phyloP scores from a whole-genome alignment of 192 early-diverging fungal species.

The Allomyces javanicus region DNA sequence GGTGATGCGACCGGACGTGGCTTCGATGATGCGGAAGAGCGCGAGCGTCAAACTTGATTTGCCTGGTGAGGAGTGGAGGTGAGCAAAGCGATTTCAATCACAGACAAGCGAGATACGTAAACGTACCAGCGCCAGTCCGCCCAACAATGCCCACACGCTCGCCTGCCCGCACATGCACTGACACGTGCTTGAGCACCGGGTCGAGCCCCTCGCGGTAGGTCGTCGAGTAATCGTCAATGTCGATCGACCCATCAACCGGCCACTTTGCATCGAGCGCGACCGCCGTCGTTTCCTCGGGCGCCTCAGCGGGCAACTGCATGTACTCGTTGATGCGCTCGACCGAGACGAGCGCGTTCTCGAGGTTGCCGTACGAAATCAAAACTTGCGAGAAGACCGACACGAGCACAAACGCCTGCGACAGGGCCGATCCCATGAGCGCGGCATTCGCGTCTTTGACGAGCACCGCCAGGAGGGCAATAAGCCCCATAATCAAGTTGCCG shows the following conservation, averaged over 20 bases:
- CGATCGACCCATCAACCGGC: constrained; percentile 18
- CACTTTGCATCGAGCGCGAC: constrained; percentile 6
- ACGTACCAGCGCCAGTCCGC: constrained; percentile 4
- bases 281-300: background rate
- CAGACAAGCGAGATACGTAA: background rate
- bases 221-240: constrained; percentile 16
- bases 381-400: constrained; percentile 59
- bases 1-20: constrained; percentile 14
- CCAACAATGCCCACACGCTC: constrained; percentile 39
- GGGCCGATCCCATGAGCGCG: constrained; percentile 65
- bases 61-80: background rate
- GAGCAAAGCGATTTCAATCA: background rate
- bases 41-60: constrained; percentile 6
- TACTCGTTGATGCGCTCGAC: constrained; percentile 83
- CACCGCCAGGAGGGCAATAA: background rate
- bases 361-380: constrained; percentile 54
- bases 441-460: constrained; percentile 19
- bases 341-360: constrained; percentile 73
- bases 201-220: constrained; percentile 17
- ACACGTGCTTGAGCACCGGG: constrained; percentile 19
- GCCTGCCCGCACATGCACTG: background rate
- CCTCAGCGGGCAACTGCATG: constrained; percentile 59
- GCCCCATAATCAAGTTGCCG: constrained; percentile 25
- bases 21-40: constrained; percentile 18
- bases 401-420: constrained; percentile 72